phyloP scores from a whole-genome alignment of 345 rosid species.

The Theobroma cacao region DNA sequence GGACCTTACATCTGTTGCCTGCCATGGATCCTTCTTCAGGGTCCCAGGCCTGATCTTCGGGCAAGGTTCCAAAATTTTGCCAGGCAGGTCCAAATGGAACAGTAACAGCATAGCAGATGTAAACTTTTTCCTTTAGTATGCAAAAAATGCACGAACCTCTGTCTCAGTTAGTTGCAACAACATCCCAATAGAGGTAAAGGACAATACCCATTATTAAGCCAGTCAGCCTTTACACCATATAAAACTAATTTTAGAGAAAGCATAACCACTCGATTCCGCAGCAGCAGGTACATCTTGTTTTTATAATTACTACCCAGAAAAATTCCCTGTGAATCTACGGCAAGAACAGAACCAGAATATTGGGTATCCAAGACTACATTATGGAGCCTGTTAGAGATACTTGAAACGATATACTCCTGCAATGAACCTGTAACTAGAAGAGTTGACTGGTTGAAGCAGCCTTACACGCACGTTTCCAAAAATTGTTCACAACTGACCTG shows the following conservation, averaged over 20 bases:
- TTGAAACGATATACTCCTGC: no score
- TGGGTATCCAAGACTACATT: neutral
- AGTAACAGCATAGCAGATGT: neutral
- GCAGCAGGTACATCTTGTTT: neutral
- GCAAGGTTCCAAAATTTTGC: neutral
- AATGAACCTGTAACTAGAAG: no score
- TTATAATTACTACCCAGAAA: neutral
- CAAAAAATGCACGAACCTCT: neutral
- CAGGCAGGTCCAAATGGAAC: neutral
- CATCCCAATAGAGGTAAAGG: neutral
- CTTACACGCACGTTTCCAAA: neutral
- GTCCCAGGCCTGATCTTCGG: neutral
- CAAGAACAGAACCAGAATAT: neutral
- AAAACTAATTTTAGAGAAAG: neutral
- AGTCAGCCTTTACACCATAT: neutral
- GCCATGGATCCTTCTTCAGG: conserved; percentile 2
- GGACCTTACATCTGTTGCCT: conserved; percentile 6
- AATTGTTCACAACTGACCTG: neutral
- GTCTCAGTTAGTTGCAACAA: neutral
- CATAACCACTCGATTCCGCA: neutral
- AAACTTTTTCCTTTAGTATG: neutral
- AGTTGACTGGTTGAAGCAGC: neutral
- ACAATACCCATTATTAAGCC: neutral
- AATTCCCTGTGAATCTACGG: neutral
- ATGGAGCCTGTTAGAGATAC: no score